Percentiles rank a stretch among this genome's conserved stretches.
phyloP scores from a whole-genome alignment of 306 rosid species.

The Aeschynomene evenia region DNA sequence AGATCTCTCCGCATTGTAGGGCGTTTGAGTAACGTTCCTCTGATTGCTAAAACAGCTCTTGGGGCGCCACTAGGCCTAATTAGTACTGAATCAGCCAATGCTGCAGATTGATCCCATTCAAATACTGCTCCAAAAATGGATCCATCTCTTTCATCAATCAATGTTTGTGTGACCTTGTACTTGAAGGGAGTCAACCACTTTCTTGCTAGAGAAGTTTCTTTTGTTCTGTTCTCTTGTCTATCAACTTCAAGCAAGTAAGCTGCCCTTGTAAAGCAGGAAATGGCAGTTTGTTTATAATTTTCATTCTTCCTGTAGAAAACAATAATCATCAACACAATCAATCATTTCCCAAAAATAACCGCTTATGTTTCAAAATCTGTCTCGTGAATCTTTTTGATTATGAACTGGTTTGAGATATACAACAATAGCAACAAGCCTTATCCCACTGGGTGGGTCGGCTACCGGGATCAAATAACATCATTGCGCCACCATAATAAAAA shows the following conservation, averaged over 20 bases:
- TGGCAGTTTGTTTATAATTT: conserved; percentile 63
- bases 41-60: conserved; percentile 68
- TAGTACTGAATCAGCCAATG: conserved; percentile 52
- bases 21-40: conserved; percentile 81
- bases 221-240: conserved; percentile 69
- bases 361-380: too few species aligned
- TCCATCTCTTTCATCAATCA: conserved; percentile 84
- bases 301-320: conserved; percentile 59
- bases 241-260: conserved; percentile 82
- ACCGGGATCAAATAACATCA: too few species aligned
- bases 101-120: conserved; percentile 83
- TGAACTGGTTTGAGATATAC: not conserved
- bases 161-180: conserved; percentile 56
- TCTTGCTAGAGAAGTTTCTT: conserved; percentile 64
- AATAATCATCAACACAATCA: not conserved
- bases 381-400: too few species aligned
- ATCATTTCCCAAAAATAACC: too few species aligned
- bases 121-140: conserved; percentile 86
- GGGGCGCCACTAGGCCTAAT: conserved; percentile 83
- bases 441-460: too few species aligned
- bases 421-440: too few species aligned
- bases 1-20: conserved; percentile 69
- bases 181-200: conserved; percentile 86
- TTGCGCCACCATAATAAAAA: too few species aligned
- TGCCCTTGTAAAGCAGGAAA: conserved; percentile 81